Evolutionary conservation across 148 eudicot species (phyloP).

Genomic region (Cornus controversa): DNA sequence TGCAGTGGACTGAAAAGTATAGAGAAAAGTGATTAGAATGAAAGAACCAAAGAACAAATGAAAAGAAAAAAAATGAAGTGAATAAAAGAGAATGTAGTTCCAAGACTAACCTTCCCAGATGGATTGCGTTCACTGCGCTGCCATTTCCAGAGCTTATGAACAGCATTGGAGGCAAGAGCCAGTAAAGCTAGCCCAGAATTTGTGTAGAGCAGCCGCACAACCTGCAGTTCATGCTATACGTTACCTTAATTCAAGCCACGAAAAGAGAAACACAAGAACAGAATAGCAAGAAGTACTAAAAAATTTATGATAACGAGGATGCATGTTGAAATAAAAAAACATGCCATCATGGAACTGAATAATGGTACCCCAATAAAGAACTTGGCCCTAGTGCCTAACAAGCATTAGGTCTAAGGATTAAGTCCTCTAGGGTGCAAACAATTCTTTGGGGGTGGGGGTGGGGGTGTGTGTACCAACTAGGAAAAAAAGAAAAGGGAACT

Average conservation of each 20-base stretch:
- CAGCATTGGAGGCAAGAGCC: slow-evolving; percentile 57
- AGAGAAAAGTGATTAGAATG: slow-evolving; percentile 5
- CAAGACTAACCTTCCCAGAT: slow-evolving; percentile 38
- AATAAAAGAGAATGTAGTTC: neutral
- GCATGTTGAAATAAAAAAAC: neutral
- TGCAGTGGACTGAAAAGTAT: slow-evolving; percentile 44
- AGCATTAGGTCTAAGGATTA: too few relatives aligned
- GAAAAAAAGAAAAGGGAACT: too few relatives aligned
- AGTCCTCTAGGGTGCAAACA: too few relatives aligned
- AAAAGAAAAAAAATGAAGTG: neutral
- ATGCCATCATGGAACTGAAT: neutral
- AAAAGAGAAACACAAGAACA: neutral
- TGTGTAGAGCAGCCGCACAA: slow-evolving; percentile 57
- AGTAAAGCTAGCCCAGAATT: slow-evolving; percentile 59
- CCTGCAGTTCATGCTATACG: slow-evolving; percentile 26
- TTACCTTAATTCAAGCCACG: neutral
- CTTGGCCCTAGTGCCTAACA: too few relatives aligned
- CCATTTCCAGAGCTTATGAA: slow-evolving; percentile 79
- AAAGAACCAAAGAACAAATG: neutral
- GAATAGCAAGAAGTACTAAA: neutral
- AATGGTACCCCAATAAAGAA: neutral
- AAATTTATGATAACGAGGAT: neutral
- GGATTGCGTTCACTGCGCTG: slow-evolving; percentile 55
- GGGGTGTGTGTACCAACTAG: too few relatives aligned
- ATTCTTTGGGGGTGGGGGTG: too few relatives aligned